Evolutionary conservation across 169 alveolate species (phyloP).

Genomic region (Cyclospora cayetanensis): DNA sequence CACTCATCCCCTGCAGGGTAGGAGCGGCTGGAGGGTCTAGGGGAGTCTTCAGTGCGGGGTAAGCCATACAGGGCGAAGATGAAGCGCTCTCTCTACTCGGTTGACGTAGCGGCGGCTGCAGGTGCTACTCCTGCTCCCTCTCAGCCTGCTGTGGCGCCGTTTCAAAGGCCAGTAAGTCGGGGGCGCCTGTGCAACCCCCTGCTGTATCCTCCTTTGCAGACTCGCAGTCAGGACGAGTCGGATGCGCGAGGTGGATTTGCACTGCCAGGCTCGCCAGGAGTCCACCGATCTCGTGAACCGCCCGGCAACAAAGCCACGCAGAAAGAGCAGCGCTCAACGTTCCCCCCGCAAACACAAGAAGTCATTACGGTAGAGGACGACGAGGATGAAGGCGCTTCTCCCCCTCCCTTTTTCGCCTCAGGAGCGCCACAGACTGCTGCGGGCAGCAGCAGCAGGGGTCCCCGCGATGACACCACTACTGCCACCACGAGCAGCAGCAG

Average conservation of each 20-base stretch:
- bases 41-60: neutral
- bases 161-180: neutral
- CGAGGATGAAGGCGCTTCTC: neutral
- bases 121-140: neutral
- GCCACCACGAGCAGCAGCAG: constrained; percentile 14
- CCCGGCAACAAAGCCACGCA: neutral
- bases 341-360: neutral
- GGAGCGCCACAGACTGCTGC: too few species aligned
- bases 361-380: constrained; percentile 4
- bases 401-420: neutral
- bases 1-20: neutral
- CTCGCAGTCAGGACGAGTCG: neutral
- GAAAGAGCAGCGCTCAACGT: too few species aligned
- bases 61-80: neutral
- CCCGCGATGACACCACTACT: neutral
- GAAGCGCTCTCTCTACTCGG: constrained; percentile 5
- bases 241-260: neutral
- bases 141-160: neutral
- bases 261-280: neutral
- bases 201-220: neutral
- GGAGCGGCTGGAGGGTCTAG: neutral
- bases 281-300: too few species aligned
- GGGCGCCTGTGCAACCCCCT: constrained; percentile 8
- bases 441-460: neutral
- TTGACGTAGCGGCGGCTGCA: neutral